Conservation (phyloP, 73 alveolate genomes). For the Uronychia setigera region DNA sequence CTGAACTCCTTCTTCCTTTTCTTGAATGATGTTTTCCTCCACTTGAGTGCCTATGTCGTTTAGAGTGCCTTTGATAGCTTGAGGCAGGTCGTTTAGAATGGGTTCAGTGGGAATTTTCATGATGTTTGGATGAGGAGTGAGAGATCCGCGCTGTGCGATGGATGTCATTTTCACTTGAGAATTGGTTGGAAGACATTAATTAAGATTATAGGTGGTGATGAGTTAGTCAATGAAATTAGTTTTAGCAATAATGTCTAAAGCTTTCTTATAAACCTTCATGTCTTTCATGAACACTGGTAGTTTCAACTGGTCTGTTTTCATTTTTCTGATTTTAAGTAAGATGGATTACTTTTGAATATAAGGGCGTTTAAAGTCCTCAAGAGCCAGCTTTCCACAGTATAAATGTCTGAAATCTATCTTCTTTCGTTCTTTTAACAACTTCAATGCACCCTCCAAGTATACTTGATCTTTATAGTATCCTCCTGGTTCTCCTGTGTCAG, state of each 20-base stretch:
- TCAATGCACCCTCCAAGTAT: slow-evolving; percentile 63
- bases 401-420: slow-evolving; percentile 26
- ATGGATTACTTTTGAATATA: slow-evolving; percentile 41
- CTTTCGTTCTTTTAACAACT: slow-evolving; percentile 49
- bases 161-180: too few species aligned
- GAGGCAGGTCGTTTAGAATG: too few species aligned
- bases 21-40: too few species aligned
- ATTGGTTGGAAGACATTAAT: too few species aligned
- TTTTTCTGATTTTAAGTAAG: too few species aligned
- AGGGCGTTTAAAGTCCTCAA: slow-evolving; percentile 55
- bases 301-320: slow-evolving; percentile 21
- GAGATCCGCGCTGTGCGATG: too few species aligned
- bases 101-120: too few species aligned
- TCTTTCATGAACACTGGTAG: slow-evolving; percentile 61
- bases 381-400: slow-evolving; percentile 54
- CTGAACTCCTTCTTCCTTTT: too few species aligned
- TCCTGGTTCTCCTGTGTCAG: slow-evolving; percentile 64
- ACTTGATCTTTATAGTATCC: slow-evolving; percentile 69
- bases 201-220: too few species aligned
- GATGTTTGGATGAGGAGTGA: too few species aligned
- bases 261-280: slow-evolving; percentile 44
- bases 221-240: slow-evolving; percentile 54
- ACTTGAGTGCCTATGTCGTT: too few species aligned
- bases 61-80: too few species aligned
- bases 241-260: slow-evolving; percentile 59